Conservation (phyloP, 192 early-diverging fungal species). For the Backusella macrospora region DNA sequence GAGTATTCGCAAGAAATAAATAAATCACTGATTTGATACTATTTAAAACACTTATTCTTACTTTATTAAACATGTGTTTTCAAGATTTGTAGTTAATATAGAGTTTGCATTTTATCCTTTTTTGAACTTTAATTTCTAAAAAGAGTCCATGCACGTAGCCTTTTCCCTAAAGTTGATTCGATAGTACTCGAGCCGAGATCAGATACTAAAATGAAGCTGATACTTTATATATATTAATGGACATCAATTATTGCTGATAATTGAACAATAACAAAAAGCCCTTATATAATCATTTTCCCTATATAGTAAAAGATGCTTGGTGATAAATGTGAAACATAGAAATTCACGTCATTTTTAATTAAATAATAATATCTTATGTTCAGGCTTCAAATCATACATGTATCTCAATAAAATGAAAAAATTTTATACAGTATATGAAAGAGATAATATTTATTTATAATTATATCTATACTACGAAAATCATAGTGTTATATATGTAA, state of each 20-base stretch:
- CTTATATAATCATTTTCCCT: background rate
- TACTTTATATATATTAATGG: background rate
- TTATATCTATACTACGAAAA: no score
- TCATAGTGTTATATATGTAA: no score
- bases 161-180: background rate
- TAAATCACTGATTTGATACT: background rate
- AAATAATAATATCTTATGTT: no score
- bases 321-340: background rate
- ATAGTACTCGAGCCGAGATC: background rate
- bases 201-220: background rate
- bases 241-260: no score
- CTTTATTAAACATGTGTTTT: background rate
- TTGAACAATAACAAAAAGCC: background rate
- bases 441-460: no score
- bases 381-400: no score
- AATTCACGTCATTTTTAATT: slow-evolving; percentile 1
- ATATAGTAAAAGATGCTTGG: background rate
- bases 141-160: background rate
- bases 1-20: background rate
- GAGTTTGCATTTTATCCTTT: slow-evolving; percentile 7
- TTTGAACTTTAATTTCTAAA: slow-evolving; percentile 14
- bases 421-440: no score
- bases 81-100: background rate
- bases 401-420: background rate
- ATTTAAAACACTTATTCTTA: background rate